These are phyloP conservation scores for Angophora floribunda DNA, from an alignment of 345 rosid genomes.

Conservation along the genomic window DNA sequence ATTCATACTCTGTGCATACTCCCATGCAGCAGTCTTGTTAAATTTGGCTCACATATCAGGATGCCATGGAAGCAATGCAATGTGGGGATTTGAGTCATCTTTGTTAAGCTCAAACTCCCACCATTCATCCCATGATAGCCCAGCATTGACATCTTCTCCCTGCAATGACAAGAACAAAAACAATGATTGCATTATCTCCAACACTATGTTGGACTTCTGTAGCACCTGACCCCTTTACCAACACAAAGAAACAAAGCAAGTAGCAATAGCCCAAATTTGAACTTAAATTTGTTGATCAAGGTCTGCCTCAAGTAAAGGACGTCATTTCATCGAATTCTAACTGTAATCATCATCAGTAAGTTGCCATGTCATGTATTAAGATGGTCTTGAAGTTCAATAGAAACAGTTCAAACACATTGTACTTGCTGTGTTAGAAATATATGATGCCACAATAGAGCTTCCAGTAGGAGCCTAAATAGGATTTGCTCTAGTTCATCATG, in stretches of 20 bases:
- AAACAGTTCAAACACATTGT: too few relatives aligned
- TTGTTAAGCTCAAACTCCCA: slow-evolving; percentile 89
- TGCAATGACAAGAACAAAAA: slow-evolving; percentile 2
- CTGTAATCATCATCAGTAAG: background rate
- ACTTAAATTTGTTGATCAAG: too few relatives aligned
- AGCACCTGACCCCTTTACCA: background rate
- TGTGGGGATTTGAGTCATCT: slow-evolving; percentile 85
- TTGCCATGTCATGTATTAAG: fast-evolving
- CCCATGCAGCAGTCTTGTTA: too few relatives aligned
- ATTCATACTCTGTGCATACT: too few relatives aligned
- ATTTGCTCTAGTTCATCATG: fast-evolving
- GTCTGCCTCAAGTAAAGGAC: too few relatives aligned
- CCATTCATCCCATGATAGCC: slow-evolving; percentile 93
- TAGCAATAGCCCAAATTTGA: too few relatives aligned
- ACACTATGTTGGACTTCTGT: background rate
- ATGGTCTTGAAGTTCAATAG: background rate
- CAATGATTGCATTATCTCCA: background rate
- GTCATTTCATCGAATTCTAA: background rate
- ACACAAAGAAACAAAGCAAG: background rate
- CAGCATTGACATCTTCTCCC: slow-evolving; percentile 84
- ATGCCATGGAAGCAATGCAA: slow-evolving; percentile 81
- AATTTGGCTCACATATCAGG: slow-evolving; percentile 25
- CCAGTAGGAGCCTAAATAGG: background rate
- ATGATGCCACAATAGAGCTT: background rate
- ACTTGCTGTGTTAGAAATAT: too few relatives aligned